Evolutionary conservation across 2,329 filamentous ascomycete genomes (phyloP), one percentile per base, ranked within the genome.

Genomic region (Penicillium brasilianum): DNA sequence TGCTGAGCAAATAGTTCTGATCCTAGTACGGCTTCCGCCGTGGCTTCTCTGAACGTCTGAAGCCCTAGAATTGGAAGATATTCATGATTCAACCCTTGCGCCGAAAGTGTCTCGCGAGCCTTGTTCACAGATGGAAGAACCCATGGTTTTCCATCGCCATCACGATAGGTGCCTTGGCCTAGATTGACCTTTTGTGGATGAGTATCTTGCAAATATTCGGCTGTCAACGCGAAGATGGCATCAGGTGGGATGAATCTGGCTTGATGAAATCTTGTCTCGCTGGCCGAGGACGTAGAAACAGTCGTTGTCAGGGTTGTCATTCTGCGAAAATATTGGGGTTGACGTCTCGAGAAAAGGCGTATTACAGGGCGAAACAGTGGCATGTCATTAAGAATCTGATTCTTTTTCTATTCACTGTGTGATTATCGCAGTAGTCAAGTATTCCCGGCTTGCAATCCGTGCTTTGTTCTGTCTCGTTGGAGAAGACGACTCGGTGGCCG

Each of bases 31-130:
- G 97, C 84, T 81, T 93, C 91, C 71, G 92, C 90, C 22, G 93
- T 92, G 75, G 92, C 93, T 71, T 87, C 84, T 52, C 92, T 95
- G 80, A 97, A 95, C 64, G 88, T 83, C 55, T 87, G 79, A 56
- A 97, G 84, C 71, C 95, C 94, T 62, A 92, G 88, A 76, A 98
- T 98, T 57, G 94, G 94, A 55, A 95, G 90, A 81, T 98, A 98
- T 84, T 98, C 94, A 83, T 98, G 94, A 81, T 97, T 94, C 69
- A 95, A 84, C 53, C 92, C 86, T 71, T 92, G 90, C 67, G 96
- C 85, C 3, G 64, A 25, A 2, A 72, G 36, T 3, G 50, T 39
- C 13, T 66, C 55, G 1, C 68, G 65, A 5, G 64, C 63, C 10
- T 63, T 58, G 0, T 65, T 66, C 14, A 76, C 75, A 4, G 69